phyloP scores from a whole-genome alignment of 129 eudicot genomes.

The Chrysanthemum makinoi region DNA sequence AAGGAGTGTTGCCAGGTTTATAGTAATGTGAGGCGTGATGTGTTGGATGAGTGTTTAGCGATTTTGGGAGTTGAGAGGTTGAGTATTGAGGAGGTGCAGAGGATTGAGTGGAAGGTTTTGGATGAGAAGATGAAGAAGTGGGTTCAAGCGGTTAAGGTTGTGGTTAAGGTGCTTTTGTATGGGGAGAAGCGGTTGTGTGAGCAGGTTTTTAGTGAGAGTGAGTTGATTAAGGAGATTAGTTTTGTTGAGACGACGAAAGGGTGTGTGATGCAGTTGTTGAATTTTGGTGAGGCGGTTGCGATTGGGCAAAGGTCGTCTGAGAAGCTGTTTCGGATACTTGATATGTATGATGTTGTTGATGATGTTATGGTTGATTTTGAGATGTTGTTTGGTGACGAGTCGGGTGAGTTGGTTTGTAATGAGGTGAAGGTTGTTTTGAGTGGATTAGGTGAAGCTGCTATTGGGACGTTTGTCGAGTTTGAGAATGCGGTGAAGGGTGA shows the following conservation, averaged over 20 bases:
- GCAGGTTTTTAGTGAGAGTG: slow-evolving; percentile 62
- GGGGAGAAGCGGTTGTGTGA: slow-evolving; percentile 74
- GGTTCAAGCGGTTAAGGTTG: slow-evolving; percentile 73
- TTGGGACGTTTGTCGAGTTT: slow-evolving; percentile 87
- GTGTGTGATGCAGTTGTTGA: slow-evolving; percentile 94
- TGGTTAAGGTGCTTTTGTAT: slow-evolving; percentile 55
- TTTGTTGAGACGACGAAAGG: slow-evolving; percentile 87
- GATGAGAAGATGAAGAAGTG: slow-evolving; percentile 96
- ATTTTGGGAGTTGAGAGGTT: slow-evolving; percentile 74
- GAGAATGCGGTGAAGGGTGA: slow-evolving; percentile 90
- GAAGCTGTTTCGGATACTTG: slow-evolving; percentile 81
- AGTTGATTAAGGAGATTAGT: slow-evolving; percentile 72
- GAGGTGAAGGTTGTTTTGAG: slow-evolving; percentile 79
- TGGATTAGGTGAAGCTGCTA: slow-evolving; percentile 78
- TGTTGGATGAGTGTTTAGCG: slow-evolving; percentile 67
- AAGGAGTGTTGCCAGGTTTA: slow-evolving; percentile 94
- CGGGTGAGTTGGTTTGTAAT: slow-evolving; percentile 71
- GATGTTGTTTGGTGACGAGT: slow-evolving; percentile 58
- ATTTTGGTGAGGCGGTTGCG: slow-evolving; percentile 91
- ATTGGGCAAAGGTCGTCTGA: slow-evolving; percentile 77
- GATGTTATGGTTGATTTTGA: slow-evolving; percentile 60
- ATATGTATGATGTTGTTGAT: slow-evolving; percentile 81
- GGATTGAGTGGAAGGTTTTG: slow-evolving; percentile 77
- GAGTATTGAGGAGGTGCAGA: slow-evolving; percentile 95
- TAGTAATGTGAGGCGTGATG: slow-evolving; percentile 69